Conservation (phyloP, 345 rosid genomes). For the Geranium brycei region DNA sequence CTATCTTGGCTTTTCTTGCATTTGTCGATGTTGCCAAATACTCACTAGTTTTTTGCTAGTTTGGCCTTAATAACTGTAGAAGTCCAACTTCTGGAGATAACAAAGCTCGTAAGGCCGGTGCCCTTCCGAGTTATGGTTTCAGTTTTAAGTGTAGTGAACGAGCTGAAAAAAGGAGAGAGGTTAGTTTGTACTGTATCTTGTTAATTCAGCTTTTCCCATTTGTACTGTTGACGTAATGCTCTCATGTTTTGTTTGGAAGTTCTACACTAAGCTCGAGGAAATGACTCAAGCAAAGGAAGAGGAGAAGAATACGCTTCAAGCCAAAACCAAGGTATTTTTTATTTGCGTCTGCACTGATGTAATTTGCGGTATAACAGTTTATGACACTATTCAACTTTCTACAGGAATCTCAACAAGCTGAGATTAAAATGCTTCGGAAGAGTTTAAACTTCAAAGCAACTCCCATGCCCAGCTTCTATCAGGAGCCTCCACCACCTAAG, state of each 20-base stretch:
- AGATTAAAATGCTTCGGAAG: constrained; percentile 78
- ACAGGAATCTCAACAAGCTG: constrained; percentile 97
- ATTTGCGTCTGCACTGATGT: background rate
- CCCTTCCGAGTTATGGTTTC: constrained; percentile 93
- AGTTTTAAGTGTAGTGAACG: constrained; percentile 93
- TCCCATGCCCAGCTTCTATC: constrained; percentile 98
- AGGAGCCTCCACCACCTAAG: constrained; percentile 67
- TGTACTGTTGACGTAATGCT: constrained; percentile 4
- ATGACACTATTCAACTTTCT: constrained; percentile 5
- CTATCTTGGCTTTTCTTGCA: background rate
- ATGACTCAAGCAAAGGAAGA: constrained; percentile 92
- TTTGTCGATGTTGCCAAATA: background rate
- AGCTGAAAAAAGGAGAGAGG: constrained; percentile 98
- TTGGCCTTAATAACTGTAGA: constrained; percentile 15
- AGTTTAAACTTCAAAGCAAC: constrained; percentile 91
- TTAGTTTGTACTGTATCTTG: constrained; percentile 7
- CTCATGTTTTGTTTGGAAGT: constrained; percentile 32
- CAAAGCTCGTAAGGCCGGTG: constrained; percentile 49
- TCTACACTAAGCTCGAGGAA: constrained; percentile 89
- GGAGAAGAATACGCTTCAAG: constrained; percentile 70
- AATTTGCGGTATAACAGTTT: background rate
- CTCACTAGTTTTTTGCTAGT: background rate
- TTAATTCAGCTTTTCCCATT: background rate
- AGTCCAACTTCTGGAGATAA: constrained; percentile 56
- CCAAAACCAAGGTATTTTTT: constrained; percentile 66